Evolutionary conservation across 164 flowering plant genomes (phyloP), one percentile per base, ranked within the genome.

Genomic region (Akebia trifoliata): DNA sequence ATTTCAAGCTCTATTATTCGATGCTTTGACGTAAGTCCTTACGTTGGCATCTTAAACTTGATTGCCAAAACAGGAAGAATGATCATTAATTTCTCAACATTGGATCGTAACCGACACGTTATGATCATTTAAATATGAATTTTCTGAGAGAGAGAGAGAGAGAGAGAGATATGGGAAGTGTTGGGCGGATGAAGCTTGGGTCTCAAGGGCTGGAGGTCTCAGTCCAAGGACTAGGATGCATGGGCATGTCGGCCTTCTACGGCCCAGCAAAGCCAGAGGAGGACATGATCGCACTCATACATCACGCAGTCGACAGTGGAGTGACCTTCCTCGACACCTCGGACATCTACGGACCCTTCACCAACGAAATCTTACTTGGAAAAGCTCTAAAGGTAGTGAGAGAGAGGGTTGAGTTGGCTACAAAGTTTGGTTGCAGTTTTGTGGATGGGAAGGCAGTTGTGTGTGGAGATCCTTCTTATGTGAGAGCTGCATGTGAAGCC

Each of bases 301-400:
- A 57, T 51, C 69, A 72, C 37, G 79, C 74, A 45, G 50, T 72
- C 40, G 24, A 59, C 35, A 22, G 22, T 2, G 79, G 79, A 14
- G 25, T 76, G 34, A 72, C 80, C 58, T 68, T 73, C 50, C 67
- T 76, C 7, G 80, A 76, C 43, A 70, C 80, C 56, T 72, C 80
- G 15, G 73, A 76, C 36, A 2, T 68, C n/a, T 76, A 76, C 31
- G 76, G 76, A 2, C 74, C 79, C 12, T 36, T 24, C 60, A 72
- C 73, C 50, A 72, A 72, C 28, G 76, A 75, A 28, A 45, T 69
- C 36, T 69, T 75, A 12, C 45, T 75, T 4, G 76, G 76, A 8
- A 72, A 65, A 59, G 74, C 64, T 17, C 9, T 70, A 14, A 58
- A 56, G 20, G 71, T 67, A 12, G 37, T 36, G 38, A 66, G 70